phyloP scores from a whole-genome alignment of 257 asterid genomes.

The Jasminum sambac region DNA sequence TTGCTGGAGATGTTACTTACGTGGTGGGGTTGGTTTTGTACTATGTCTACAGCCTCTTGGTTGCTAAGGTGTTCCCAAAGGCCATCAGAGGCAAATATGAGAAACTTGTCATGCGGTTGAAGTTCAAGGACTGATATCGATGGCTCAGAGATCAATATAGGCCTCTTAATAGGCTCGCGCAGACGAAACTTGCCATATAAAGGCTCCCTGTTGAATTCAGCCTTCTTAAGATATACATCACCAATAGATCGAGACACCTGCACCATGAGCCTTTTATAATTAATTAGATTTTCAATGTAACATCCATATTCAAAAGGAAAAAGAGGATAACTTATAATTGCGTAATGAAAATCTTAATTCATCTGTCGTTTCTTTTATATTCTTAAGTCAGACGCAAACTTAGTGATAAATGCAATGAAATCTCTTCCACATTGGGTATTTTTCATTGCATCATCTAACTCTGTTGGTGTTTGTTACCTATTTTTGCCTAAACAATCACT shows the following conservation, averaged over 20 bases:
- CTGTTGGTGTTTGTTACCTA: not conserved
- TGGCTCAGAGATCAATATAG: conserved; percentile 51
- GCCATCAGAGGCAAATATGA: conserved; percentile 59
- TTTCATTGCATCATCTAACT: not conserved
- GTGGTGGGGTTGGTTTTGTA: conserved; percentile 39
- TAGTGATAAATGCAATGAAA: not conserved
- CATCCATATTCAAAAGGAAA: no score
- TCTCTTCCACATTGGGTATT: not conserved
- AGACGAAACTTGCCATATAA: conserved; percentile 50
- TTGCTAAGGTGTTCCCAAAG: conserved; percentile 60
- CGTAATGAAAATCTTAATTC: not conserved
- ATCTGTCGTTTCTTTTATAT: not conserved
- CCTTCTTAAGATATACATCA: conserved; percentile 49
- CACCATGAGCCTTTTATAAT: conserved; percentile 2
- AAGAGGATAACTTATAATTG: no score
- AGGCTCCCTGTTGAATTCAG: conserved; percentile 52
- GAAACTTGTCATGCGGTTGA: conserved; percentile 46
- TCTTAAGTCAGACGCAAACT: not conserved
- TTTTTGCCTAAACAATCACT: no score
- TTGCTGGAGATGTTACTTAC: no score
- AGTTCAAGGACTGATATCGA: conserved; percentile 44
- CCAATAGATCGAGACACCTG: conserved; percentile 58
- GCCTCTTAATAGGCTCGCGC: conserved; percentile 41
- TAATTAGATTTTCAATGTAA: not conserved
- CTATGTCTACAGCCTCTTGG: conserved; percentile 58